These are phyloP conservation scores for Globisporangium iwayamae DNA, from an alignment of 352 stramenopile genomes.

Conservation along the genomic window DNA sequence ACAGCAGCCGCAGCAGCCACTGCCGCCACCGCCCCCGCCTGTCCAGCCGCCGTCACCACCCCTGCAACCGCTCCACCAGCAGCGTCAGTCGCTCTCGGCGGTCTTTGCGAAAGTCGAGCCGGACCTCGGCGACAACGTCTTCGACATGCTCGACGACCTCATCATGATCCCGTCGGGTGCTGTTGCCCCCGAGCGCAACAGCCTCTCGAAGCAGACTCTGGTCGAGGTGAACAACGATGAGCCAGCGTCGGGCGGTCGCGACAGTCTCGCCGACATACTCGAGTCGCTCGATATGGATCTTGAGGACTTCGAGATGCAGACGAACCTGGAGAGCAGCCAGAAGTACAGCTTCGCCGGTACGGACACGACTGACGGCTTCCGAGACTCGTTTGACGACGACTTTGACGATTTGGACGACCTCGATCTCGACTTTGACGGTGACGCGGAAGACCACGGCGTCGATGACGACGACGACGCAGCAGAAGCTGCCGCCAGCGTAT, in stretches of 20 bases:
- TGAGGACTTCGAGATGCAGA: slow-evolving; percentile 54
- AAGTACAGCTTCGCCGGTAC: slow-evolving; percentile 38
- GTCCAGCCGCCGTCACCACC: slow-evolving; percentile 5
- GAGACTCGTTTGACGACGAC: slow-evolving; percentile 61
- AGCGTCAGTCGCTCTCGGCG: slow-evolving; percentile 49
- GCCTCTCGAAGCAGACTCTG: slow-evolving; percentile 46
- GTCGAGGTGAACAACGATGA: slow-evolving; percentile 33
- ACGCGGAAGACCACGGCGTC: slow-evolving; percentile 58
- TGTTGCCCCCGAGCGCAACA: slow-evolving; percentile 49
- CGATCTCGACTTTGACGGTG: slow-evolving; percentile 37
- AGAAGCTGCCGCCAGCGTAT: neutral
- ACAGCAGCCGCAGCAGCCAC: slow-evolving; percentile 2
- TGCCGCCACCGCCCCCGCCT: slow-evolving; percentile 1
- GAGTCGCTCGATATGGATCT: slow-evolving; percentile 85
- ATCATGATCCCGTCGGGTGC: slow-evolving; percentile 73
- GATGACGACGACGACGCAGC: slow-evolving; percentile 30
- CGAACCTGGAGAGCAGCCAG: slow-evolving; percentile 17
- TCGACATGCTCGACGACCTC: slow-evolving; percentile 86
- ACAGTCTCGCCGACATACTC: slow-evolving; percentile 80
- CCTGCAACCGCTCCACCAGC: slow-evolving; percentile 24
- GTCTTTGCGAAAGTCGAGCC: slow-evolving; percentile 71
- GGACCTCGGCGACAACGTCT: slow-evolving; percentile 80
- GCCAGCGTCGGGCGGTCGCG: slow-evolving; percentile 29
- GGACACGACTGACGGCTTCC: slow-evolving; percentile 35
- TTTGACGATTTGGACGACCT: slow-evolving; percentile 47